Base-by-base conservation (phyloP, 257 asterid species). In the Coffea canephora region DNA sequence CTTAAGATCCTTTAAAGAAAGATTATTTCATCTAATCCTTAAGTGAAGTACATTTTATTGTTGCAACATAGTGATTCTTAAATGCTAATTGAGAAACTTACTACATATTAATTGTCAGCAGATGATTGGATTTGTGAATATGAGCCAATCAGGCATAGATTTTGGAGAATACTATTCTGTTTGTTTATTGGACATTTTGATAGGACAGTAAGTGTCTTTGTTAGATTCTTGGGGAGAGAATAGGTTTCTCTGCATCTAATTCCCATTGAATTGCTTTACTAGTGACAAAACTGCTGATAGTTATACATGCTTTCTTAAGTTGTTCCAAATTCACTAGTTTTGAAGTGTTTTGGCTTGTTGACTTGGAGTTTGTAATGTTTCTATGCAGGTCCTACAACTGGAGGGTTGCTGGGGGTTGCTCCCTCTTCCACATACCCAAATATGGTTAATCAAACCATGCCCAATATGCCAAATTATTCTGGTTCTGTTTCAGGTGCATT, bases 391-490 rank as follows among this genome's bases (percentile, higher is more conserved):
- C 87, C 91, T 77, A 80, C 98, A 31, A 80, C 83, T 46, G 99
- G 98, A 12, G 99, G 99, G 81, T 88, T 96, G 83, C 92, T 92
- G 71, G 98, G 97, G 76, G 71, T 88, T 79, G 89, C 92, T 81
- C 97, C 98, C 25, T 76, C 93, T 70, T 59, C 96, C 23, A 84
- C 97, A 46, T 93, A 79, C 84, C 94, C 97, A 5, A 96, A 90
- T 86, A 84, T 91, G 87, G 89, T 96, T 67, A 96, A 96, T 85
- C 99, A 94, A 84, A 96, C 94, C 15, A 96, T 96, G 99, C 99
- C 99, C 54, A 96, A 96, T 86, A 96, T 94, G 98, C 99, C 99
- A 74, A 96, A 96, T 82, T 92, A 96, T 83, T 88, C 95, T 21
- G 98, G 96, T 78, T 96, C 98, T 80, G 92, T 91, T 52, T 92